A percentile compares a stretch with the other conserved stretches of the same genome.
Evolutionary conservation across 139 green algal genomes (phyloP).

Genomic region (Eudorina sp.): DNA sequence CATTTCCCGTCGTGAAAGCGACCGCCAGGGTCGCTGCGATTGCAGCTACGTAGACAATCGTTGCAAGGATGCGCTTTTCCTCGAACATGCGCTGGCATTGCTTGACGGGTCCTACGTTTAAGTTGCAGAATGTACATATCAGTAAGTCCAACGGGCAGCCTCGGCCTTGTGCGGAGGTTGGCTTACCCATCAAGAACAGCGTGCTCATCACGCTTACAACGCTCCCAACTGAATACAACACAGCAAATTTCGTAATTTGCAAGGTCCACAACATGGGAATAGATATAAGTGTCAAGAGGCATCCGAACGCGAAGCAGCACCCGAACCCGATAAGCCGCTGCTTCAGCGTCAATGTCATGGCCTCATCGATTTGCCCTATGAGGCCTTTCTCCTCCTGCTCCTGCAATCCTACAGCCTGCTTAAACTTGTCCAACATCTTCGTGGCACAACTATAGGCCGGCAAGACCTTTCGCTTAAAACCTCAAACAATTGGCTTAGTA

Average conservation of each 20-base stretch:
- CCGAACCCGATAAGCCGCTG: constrained; percentile 31
- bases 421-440: constrained; percentile 42
- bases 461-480: too few relatives aligned
- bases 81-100: constrained; percentile 64
- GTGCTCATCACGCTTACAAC: constrained; percentile 19
- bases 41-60: constrained; percentile 48
- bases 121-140: neutral
- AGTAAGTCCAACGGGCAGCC: too few relatives aligned
- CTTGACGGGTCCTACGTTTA: constrained; percentile 4
- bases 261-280: constrained; percentile 45
- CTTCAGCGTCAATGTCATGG: neutral
- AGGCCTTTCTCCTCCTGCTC: constrained; percentile 49
- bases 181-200: constrained; percentile 44
- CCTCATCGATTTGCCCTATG: constrained; percentile 29
- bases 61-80: constrained; percentile 56
- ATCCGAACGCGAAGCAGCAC: constrained; percentile 14
- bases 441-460: neutral
- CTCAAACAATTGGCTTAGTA: too few relatives aligned
- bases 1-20: constrained; percentile 56
- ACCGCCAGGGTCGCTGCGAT: constrained; percentile 59
- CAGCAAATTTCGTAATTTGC: constrained; percentile 41
- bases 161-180: neutral
- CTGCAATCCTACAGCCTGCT: constrained; percentile 6
- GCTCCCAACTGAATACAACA: constrained; percentile 38
- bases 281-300: constrained; percentile 1